phyloP scores from a whole-genome alignment of 352 stramenopile species.

The Phytophthora meadii region DNA sequence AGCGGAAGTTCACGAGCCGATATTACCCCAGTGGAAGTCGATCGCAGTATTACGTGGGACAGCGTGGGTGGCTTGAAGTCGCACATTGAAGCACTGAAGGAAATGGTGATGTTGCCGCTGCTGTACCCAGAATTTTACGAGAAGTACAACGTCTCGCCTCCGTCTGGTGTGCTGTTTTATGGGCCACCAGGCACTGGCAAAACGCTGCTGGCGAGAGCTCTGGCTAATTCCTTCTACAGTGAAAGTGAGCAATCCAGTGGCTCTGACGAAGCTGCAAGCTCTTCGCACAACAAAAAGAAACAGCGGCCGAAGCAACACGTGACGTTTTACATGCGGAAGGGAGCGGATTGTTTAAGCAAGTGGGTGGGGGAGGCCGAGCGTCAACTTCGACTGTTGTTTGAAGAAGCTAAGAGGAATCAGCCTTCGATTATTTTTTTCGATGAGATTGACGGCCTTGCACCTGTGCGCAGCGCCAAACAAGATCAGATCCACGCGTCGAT shows the following conservation, averaged over 20 bases:
- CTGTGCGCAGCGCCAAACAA: constrained; percentile 92
- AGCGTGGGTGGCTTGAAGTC: constrained; percentile 83
- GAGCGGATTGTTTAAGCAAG: constrained; percentile 91
- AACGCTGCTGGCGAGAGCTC: constrained; percentile 87
- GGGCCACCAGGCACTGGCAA: constrained; percentile 94
- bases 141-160: constrained; percentile 87
- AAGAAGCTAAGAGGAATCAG: constrained; percentile 90
- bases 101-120: constrained; percentile 94
- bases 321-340: constrained; percentile 96
- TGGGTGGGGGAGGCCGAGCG: constrained; percentile 94
- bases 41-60: constrained; percentile 86
- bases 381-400: constrained; percentile 91
- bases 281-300: constrained; percentile 17
- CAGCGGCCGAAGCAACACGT: constrained; percentile 61
- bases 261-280: not conserved
- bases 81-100: constrained; percentile 92
- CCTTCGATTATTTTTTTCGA: constrained; percentile 97
- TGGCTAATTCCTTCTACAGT: constrained; percentile 79
- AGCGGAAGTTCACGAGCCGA: constrained; percentile 67
- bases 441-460: constrained; percentile 93
- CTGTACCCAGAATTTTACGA: constrained; percentile 94
- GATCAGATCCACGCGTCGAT: constrained; percentile 95
- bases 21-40: constrained; percentile 84
- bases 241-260: constrained; percentile 19
- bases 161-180: constrained; percentile 90